Conservation (phyloP, 345 rosid genomes). For the Eutrema yunnanense region DNA sequence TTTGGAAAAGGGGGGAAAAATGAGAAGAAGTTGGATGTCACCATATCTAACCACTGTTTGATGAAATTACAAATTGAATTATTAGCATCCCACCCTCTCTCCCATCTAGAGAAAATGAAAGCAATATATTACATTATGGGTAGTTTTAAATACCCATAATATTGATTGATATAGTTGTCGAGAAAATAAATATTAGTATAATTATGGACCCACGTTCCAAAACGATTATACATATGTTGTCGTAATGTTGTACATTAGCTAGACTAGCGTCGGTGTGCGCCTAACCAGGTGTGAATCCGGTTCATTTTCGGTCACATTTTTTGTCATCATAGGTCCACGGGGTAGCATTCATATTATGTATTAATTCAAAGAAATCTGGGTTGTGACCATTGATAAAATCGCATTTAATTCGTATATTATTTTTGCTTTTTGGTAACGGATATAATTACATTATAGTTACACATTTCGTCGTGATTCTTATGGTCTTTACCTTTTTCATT, state of each 20-base stretch:
- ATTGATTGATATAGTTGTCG: conserved; percentile 18
- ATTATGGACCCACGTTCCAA: conserved; percentile 17
- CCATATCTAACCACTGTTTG: conserved; percentile 10
- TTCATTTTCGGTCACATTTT: background rate
- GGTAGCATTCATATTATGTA: background rate
- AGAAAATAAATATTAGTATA: background rate
- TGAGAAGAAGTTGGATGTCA: conserved; percentile 7
- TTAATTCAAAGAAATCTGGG: no score
- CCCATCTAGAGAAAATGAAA: background rate
- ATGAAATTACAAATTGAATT: conserved; percentile 12
- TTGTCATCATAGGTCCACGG: no score
- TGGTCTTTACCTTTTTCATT: background rate
- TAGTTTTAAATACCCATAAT: conserved; percentile 1
- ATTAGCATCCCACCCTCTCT: conserved; percentile 9
- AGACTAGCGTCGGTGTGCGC: conserved; percentile 12
- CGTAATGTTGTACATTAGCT: background rate
- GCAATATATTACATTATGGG: background rate
- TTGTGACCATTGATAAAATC: no score
- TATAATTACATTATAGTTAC: background rate
- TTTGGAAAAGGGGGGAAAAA: background rate
- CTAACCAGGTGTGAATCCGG: background rate
- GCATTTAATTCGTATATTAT: no score
- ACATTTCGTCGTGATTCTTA: background rate
- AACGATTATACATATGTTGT: background rate
- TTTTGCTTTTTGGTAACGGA: background rate